These are phyloP conservation scores for Theobroma cacao DNA, from an alignment of 345 rosid genomes.

Conservation along the genomic window DNA sequence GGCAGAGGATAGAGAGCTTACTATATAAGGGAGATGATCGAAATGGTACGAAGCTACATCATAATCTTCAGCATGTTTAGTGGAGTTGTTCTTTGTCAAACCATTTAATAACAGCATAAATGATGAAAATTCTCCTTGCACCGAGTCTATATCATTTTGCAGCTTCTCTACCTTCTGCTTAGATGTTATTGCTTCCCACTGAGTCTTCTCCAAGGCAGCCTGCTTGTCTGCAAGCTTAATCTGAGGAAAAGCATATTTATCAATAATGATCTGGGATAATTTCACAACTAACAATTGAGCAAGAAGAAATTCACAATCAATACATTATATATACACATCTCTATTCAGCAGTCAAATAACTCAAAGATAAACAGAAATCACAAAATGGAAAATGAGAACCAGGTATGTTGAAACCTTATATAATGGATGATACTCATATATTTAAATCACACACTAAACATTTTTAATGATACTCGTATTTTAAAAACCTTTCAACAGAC, in stretches of 20 bases:
- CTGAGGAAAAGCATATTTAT: conserved; percentile 29
- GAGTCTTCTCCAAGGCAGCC: conserved; percentile 86
- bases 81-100: conserved; percentile 42
- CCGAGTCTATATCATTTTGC: conserved; percentile 59
- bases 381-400: background rate
- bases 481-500: background rate
- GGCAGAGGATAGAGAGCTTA: conserved; percentile 32
- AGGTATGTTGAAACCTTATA: background rate
- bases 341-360: background rate
- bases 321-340: background rate
- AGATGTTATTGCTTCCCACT: conserved; percentile 87
- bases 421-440: background rate
- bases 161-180: conserved; percentile 64
- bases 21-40: conserved; percentile 55
- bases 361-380: background rate
- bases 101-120: conserved; percentile 57
- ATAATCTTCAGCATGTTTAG: conserved; percentile 42
- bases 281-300: too few relatives aligned
- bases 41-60: conserved; percentile 50
- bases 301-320: background rate
- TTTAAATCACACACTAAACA: background rate
- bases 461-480: background rate
- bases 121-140: conserved; percentile 66
- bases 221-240: conserved; percentile 96
- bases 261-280: background rate